Conservation (phyloP, 331 rosid species). For the Cydonia oblonga region DNA sequence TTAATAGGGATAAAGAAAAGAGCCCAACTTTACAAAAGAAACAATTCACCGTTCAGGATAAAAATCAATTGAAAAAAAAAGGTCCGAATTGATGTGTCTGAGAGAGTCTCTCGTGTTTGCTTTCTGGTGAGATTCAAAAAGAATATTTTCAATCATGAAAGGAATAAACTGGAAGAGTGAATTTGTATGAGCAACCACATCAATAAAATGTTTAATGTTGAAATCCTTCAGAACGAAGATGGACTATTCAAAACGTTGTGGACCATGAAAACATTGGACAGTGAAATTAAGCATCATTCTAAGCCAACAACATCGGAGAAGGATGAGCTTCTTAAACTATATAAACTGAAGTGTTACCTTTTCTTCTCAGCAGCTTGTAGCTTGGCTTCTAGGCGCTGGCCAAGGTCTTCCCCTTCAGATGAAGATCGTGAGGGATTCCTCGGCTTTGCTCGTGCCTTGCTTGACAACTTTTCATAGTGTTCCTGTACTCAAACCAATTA, state of each 20-base stretch:
- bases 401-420: conserved; percentile 67
- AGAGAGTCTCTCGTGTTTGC: background rate
- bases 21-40: background rate
- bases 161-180: background rate
- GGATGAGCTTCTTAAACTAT: background rate
- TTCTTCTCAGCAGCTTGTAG: conserved; percentile 91
- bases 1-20: background rate
- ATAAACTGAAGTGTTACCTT: conserved; percentile 30
- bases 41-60: background rate
- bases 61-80: background rate
- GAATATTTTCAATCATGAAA: background rate
- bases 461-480: conserved; percentile 61
- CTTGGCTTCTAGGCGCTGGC: conserved; percentile 79
- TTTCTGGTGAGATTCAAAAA: background rate
- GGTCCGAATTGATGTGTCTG: background rate
- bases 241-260: background rate
- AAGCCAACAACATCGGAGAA: background rate
- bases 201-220: background rate
- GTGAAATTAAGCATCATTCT: background rate
- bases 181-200: background rate
- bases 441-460: conserved; percentile 80
- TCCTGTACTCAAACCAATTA: conserved; percentile 38
- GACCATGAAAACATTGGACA: background rate
- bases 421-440: conserved; percentile 72
- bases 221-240: background rate